These are phyloP conservation scores for Holtermanniella nyarrowii DNA, from an alignment of 768 basidiomycete species.

Conservation along the genomic window DNA sequence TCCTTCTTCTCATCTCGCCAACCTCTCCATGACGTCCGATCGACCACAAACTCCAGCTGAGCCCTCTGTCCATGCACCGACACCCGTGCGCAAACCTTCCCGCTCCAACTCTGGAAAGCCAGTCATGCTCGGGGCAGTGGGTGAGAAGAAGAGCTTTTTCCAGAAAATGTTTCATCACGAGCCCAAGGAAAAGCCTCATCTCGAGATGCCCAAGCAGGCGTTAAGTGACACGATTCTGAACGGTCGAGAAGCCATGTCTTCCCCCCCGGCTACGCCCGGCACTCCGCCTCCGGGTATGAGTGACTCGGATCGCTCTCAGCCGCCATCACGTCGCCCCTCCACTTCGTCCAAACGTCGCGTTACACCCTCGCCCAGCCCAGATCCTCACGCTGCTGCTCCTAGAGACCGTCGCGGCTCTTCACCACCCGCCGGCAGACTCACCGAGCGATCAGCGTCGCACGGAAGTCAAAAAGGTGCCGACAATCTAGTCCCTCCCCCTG, in stretches of 20 bases:
- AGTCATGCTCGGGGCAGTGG: conserved; percentile 24
- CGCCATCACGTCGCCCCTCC: conserved; percentile 22
- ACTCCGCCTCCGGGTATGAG: conserved; percentile 18
- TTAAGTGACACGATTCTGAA: conserved; percentile 10
- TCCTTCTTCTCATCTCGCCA: conserved; percentile 4
- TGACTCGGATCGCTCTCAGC: conserved; percentile 26
- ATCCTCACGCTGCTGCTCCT: conserved; percentile 31
- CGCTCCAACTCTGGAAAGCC: conserved; percentile 20
- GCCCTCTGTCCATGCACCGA: neutral
- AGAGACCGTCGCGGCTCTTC: conserved; percentile 12
- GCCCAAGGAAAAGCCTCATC: conserved; percentile 9
- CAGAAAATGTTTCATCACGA: conserved; percentile 38
- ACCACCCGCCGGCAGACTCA: conserved; percentile 10
- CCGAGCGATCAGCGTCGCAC: conserved; percentile 15
- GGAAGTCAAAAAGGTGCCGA: conserved; percentile 12
- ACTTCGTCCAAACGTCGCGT: conserved; percentile 14
- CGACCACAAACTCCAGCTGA: neutral
- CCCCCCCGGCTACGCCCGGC: conserved; percentile 36
- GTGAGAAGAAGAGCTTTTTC: conserved; percentile 38
- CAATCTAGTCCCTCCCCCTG: conserved; percentile 16
- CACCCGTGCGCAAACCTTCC: neutral
- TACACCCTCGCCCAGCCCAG: conserved; percentile 6
- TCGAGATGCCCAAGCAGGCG: conserved; percentile 12
- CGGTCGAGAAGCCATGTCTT: conserved; percentile 18
- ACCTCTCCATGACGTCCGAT: conserved; percentile 7